phyloP scores from a whole-genome alignment of 2,329 filamentous ascomycete genomes.

The Plenodomus lindquistii region DNA sequence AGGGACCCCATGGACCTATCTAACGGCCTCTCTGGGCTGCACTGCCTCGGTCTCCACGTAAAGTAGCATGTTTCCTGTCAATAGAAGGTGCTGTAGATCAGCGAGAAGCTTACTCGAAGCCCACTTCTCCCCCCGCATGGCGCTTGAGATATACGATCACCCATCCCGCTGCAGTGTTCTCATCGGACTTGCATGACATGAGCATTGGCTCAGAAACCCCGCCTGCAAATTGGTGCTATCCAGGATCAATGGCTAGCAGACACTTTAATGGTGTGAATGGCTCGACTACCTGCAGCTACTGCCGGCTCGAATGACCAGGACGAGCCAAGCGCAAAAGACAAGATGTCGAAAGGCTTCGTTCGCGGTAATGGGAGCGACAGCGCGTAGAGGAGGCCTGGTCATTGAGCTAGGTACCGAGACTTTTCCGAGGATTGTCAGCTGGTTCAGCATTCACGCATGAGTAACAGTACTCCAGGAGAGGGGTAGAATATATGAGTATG shows the following conservation, averaged over 20 bases:
- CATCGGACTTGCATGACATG: background rate
- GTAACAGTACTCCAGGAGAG: too few relatives aligned
- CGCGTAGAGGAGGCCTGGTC: background rate
- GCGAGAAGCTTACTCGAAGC: background rate
- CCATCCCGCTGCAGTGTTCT: background rate
- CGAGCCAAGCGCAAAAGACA: background rate
- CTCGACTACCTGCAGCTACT: background rate
- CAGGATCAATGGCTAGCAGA: background rate
- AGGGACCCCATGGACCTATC: too few relatives aligned
- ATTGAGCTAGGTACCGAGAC: background rate
- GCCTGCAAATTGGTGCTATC: background rate
- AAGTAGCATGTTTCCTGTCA: background rate
- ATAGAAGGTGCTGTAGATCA: background rate
- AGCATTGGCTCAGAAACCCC: too few relatives aligned
- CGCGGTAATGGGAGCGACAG: background rate
- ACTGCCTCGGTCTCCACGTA: background rate
- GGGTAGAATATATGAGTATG: too few relatives aligned
- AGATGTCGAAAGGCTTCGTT: background rate
- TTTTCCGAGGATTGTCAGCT: too few relatives aligned
- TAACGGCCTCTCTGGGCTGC: background rate
- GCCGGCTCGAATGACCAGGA: background rate
- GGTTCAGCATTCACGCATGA: too few relatives aligned
- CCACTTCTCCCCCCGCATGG: background rate
- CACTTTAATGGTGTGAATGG: background rate
- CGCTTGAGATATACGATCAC: background rate